phyloP scores from a whole-genome alignment of 257 asterid species.

The Lycium barbarum region DNA sequence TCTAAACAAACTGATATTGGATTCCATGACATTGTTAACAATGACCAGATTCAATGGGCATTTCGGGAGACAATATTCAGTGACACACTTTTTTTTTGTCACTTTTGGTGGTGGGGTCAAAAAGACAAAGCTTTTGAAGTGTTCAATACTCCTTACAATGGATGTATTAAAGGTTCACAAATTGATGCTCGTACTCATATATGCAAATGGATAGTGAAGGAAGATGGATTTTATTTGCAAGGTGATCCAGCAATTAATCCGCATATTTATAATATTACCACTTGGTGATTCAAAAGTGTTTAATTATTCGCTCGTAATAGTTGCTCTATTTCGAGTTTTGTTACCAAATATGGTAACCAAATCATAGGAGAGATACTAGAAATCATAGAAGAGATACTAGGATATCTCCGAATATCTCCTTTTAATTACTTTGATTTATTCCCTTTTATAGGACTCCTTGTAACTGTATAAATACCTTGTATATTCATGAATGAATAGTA shows the following conservation, averaged over 20 bases:
- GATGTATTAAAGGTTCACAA: background rate
- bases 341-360: too few species aligned
- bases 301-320: too few species aligned
- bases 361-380: too few species aligned
- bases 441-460: too few species aligned
- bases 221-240: background rate
- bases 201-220: background rate
- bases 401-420: too few species aligned
- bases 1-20: background rate
- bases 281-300: background rate
- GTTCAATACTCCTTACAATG: background rate
- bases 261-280: background rate
- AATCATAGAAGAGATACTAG: too few species aligned
- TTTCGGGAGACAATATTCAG: background rate
- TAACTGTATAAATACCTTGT: too few species aligned
- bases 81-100: background rate
- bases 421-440: too few species aligned
- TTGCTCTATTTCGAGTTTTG: too few species aligned
- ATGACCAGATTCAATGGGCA: background rate
- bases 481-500: too few species aligned
- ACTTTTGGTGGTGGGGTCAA: slow-evolving; percentile 10
- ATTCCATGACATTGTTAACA: background rate
- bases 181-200: background rate
- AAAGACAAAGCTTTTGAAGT: slow-evolving; percentile 6
- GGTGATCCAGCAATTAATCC: background rate